Base-by-base conservation (phyloP, 768 basidiomycete genomes). In the Neoboletus brunneissimus region DNA sequence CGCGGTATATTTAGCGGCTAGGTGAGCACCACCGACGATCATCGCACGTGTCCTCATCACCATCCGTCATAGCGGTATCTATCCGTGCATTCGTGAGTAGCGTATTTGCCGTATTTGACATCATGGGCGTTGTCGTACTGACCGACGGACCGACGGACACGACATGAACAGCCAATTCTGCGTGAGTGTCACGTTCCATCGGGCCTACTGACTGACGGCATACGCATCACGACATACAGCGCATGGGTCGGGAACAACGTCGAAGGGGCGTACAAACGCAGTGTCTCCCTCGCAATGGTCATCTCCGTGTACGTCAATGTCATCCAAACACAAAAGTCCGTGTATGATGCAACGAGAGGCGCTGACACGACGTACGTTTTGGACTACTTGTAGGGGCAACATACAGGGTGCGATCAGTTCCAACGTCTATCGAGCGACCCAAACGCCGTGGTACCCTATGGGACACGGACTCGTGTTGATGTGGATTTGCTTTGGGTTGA, bases 321-420 rank as follows among this genome's bases (percentile, higher is more conserved):
- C 18, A 40, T 7, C 13, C n/a, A 13, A 47, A 8, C 18, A 0
- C n/a, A n/a, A 9, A 8, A 20, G 29, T 4, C 5, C 6, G 7
- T 9, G 9, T 31, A 11, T 32, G 45, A 9, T 47, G 13, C 12
- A 34, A 41, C 40, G 25, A 27, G 46, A 20, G 38, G 20, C 12
- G 12, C 46, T 47, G 13, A 47, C 29, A 20, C 4, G 46, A 15
- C 13, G 2, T 5, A 15, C 13, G 29, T 32, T 31, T 31, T 29
- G 37, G 15, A 38, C 37, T 8, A 9, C 8, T 31, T 47, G 20
- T 2, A 87, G 85, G 60, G 87, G 87, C 9, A 89, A 89, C 66
- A 73, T 89, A 49, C 87, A 88, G 64, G 88, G 87, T 20, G 87
- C 85, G n/a, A 82, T 91, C 41, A 84, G 82, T 65, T 88, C 86